Evolutionary conservation across 257 asterid species (phyloP).

Genomic region (Nemophila menziesii): DNA sequence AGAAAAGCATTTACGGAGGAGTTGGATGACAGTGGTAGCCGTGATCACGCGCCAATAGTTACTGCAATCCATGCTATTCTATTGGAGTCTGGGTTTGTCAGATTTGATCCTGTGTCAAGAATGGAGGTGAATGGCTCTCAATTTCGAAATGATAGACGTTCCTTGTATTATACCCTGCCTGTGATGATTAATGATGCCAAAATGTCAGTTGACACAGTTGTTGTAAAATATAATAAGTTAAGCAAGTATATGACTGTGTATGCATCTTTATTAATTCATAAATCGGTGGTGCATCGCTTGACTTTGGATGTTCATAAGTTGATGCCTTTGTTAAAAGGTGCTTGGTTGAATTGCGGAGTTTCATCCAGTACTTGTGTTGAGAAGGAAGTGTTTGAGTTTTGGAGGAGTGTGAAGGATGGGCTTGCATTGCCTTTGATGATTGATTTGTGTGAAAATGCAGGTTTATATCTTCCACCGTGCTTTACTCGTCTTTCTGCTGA

Average conservation of each 20-base stretch:
- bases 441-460: slow-evolving; percentile 56
- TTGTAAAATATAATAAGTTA: slow-evolving; percentile 49
- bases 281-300: slow-evolving; percentile 19
- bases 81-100: slow-evolving; percentile 65
- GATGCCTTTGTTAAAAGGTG: slow-evolving; percentile 59
- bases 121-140: slow-evolving; percentile 23
- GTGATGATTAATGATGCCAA: slow-evolving; percentile 12
- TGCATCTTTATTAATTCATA: slow-evolving; percentile 38
- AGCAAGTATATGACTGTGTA: slow-evolving; percentile 50
- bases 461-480: slow-evolving; percentile 72
- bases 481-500: slow-evolving; percentile 66
- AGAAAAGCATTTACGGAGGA: slow-evolving; percentile 63
- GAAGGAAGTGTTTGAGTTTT: slow-evolving; percentile 59
- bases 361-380: slow-evolving; percentile 28
- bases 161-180: slow-evolving; percentile 57
- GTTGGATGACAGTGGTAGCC: slow-evolving; percentile 37
- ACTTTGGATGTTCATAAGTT: slow-evolving; percentile 43
- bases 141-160: slow-evolving; percentile 17
- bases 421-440: slow-evolving; percentile 78
- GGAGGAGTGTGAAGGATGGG: slow-evolving; percentile 67
- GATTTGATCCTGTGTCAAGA: slow-evolving; percentile 32
- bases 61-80: slow-evolving; percentile 76
- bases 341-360: slow-evolving; percentile 61
- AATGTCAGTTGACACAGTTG: slow-evolving; percentile 14
- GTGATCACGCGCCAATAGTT: slow-evolving; percentile 42